Base-by-base conservation (phyloP, 1,284 basidiomycete species). In the Ganoderma meredithae region DNA sequence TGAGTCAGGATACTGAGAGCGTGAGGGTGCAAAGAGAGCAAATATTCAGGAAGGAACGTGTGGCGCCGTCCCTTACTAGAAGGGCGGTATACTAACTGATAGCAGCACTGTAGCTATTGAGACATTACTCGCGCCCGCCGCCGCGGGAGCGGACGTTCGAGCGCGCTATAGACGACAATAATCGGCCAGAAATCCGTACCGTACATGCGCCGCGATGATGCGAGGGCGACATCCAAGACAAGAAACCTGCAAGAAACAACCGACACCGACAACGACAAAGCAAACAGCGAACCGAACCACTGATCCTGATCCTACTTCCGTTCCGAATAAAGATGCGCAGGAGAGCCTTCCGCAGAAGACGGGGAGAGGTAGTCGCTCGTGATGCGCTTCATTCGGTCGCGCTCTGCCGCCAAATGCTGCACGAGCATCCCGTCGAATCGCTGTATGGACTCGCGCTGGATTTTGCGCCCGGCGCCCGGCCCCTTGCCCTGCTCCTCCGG, bases 361-460 rank as follows among this genome's bases (percentile, higher is more conserved):
- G 55, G 55, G 49, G 66, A 66, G 62, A 75, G 76, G 60, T 77
- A 76, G 72, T 77, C 79, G 63, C 66, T 84, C 65, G 92, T 88
- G 76, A 94, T 93, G 78, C 87, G 83, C 81, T 85, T 89, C 75
- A 94, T 84, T 52, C 86, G 88, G 75, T 92, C 89, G 81, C 88
- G 89, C 80, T 94, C 85, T 63, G 87, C 84, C 79, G 90, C 89
- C 82, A 94, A 90, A 77, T 94, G 92, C 78, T 90, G 86, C 65
- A 88, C 79, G 64, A 94, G 80, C 86, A 94, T 85, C 72, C 91
- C 92, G 76, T 94, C 91, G 71, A 94, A 79, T 77, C 83, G 85
- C 78, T 80, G 82, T 72, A 89, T 76, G 41, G 88, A 88, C 79
- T 89, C 89, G 69, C 88, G 77, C 69, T 82, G 81, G 41, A 68